Evolutionary conservation across 2,329 filamentous ascomycete genomes (phyloP), one percentile per base, ranked within the genome.

Genomic region (Didymella keratinophila): DNA sequence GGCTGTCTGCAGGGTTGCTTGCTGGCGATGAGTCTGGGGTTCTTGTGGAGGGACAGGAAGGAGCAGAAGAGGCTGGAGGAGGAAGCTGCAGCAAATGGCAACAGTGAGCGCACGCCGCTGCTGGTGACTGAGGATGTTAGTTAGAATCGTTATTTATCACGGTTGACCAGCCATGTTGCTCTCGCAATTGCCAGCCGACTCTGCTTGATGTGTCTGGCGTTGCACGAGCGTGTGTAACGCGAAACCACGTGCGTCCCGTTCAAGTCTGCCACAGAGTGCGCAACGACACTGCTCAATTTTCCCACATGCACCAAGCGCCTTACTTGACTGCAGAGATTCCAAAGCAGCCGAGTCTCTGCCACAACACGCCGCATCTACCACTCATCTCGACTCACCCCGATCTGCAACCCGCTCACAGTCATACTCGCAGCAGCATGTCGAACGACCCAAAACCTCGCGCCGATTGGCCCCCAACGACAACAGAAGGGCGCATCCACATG

Each of bases 1-100:
- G 95, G 94, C 1, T 78, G 83, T 56, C 84, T 98, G 81, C 95
- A 99, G 76, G 94, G 93, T 18, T 84, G 86, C 10, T 79, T 99
- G 55, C 82, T 99, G 41, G 81, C 76, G 23, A 90, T 99, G 89
- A 92, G 88, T 21, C 85, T 97, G 60, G 87, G 86, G 67, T 98
- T 93, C 72, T 84, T 93, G 76, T 73, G 88, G 62, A 77, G 80
- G 57, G 79, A 80, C 27, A 68, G 71, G 36, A 69, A 71, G 55
- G 70, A 66, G 53, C 68, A 65, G 50, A 76, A 74, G 60, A 37
- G 41, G 43, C 47, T 60, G 12, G 52, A 56, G 28, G 23, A 54
- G 16, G 56, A 54, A 36, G 46, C 49, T 1, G 36, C 36, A 3
- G 48, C 42, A 2, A 25, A 52, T 27, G 41, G 36, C 3, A 34